Percentiles rank a stretch among this genome's conserved stretches.
phyloP scores from a whole-genome alignment of 305 asterid genomes.

The Plantago rigida region DNA sequence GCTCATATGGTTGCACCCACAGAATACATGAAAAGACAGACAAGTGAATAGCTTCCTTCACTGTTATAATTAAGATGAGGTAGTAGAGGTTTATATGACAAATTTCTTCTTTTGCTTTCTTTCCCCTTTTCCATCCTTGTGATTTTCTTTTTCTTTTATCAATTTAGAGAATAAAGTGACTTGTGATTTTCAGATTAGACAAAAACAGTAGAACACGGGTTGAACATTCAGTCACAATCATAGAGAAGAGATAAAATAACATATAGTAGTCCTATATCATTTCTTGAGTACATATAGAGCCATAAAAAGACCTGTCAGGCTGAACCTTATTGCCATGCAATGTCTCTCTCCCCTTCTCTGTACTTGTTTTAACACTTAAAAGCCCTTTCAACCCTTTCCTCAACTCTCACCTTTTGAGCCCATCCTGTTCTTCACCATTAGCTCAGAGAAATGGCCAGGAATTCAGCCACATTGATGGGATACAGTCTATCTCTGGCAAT shows the following conservation, averaged over 20 bases:
- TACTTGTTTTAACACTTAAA: neutral
- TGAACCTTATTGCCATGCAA: slow-evolving; percentile 18
- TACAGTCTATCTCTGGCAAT: slow-evolving; percentile 17
- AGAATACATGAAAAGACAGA: slow-evolving; percentile 20
- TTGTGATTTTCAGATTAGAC: slow-evolving; percentile 22
- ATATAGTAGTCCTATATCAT: neutral
- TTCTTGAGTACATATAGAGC: slow-evolving; percentile 3
- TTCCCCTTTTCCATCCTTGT: neutral
- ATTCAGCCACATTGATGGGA: slow-evolving; percentile 22
- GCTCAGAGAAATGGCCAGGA: slow-evolving; percentile 5
- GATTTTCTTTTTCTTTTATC: neutral
- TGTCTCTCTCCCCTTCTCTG: slow-evolving; percentile 15
- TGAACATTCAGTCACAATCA: slow-evolving; percentile 21
- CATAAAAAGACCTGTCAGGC: slow-evolving; percentile 34
- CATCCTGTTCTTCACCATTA: slow-evolving; percentile 8
- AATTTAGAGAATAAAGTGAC: neutral
- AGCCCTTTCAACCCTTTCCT: neutral
- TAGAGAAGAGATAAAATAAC: slow-evolving; percentile 29
- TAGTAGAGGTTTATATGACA: neutral
- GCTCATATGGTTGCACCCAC: slow-evolving; percentile 21
- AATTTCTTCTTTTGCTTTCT: neutral
- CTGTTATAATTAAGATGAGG: neutral
- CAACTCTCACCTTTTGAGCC: slow-evolving; percentile 18
- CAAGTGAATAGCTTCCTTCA: slow-evolving; percentile 3
- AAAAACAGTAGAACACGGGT: slow-evolving; percentile 34